phyloP scores from a whole-genome alignment of 2,329 filamentous ascomycete species.

The Claviceps humidiphila region DNA sequence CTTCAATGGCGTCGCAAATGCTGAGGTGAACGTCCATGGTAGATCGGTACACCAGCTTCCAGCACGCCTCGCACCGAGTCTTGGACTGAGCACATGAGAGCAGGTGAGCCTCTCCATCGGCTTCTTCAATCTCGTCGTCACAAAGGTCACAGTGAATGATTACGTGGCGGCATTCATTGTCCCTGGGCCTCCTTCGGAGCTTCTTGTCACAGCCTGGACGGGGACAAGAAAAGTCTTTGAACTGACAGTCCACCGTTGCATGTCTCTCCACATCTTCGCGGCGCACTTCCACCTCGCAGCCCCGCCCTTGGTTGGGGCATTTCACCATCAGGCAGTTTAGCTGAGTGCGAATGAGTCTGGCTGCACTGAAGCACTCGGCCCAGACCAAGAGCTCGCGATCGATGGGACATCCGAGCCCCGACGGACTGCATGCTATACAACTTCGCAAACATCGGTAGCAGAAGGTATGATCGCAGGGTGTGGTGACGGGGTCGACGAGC shows the following conservation, averaged over 20 bases:
- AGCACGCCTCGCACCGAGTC: constrained; percentile 36
- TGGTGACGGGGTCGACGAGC: constrained; percentile 46
- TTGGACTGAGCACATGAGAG: constrained; percentile 32
- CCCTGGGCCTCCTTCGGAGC: constrained; percentile 35
- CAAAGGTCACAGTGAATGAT: constrained; percentile 41
- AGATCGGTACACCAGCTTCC: constrained; percentile 28
- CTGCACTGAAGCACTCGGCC: constrained; percentile 27
- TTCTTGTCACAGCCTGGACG: constrained; percentile 37
- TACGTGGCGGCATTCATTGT: constrained; percentile 42
- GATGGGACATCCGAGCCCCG: constrained; percentile 38
- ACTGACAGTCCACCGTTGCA: constrained; percentile 42
- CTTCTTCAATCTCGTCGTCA: constrained; percentile 31
- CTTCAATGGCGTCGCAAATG: constrained; percentile 36
- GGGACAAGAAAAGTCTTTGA: constrained; percentile 42
- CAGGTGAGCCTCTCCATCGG: constrained; percentile 24
- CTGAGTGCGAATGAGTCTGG: constrained; percentile 42
- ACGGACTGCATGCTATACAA: constrained; percentile 26
- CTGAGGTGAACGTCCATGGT: constrained; percentile 33
- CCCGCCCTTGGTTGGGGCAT: constrained; percentile 39
- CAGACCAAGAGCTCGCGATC: constrained; percentile 35
- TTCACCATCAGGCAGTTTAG: constrained; percentile 45
- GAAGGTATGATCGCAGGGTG: constrained; percentile 52
- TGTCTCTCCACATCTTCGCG: constrained; percentile 44
- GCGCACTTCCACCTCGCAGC: constrained; percentile 36
- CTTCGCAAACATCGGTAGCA: constrained; percentile 43